Conservation (phyloP, 306 rosid genomes). For the Vachellia collinsii region DNA sequence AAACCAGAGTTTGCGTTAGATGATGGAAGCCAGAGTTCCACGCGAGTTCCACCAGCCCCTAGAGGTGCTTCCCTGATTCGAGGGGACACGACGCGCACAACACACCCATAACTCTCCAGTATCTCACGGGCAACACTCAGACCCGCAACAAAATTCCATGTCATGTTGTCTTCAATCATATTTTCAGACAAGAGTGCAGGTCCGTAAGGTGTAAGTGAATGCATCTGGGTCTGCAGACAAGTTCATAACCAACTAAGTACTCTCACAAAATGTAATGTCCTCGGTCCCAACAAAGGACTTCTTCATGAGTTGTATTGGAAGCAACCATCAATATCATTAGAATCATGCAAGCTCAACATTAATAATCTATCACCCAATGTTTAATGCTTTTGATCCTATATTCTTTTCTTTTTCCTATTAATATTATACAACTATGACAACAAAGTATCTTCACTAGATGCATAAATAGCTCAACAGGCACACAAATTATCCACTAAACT, state of each 20-base stretch:
- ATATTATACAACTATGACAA: background rate
- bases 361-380: background rate
- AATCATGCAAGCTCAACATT: background rate
- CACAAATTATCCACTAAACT: background rate
- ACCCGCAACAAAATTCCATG: conserved; percentile 98
- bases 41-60: conserved; percentile 93
- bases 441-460: background rate
- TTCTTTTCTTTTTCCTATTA: background rate
- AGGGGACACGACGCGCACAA: conserved; percentile 86
- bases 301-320: conserved; percentile 13
- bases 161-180: conserved; percentile 89
- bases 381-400: background rate
- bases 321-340: conserved; percentile 15
- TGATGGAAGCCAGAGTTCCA: conserved; percentile 92
- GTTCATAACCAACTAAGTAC: conserved; percentile 35
- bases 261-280: conserved; percentile 17
- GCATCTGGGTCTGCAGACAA: conserved; percentile 85
- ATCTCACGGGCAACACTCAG: conserved; percentile 91
- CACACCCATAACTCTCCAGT: conserved; percentile 91
- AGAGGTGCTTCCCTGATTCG: conserved; percentile 75
- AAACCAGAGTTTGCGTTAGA: conserved; percentile 48
- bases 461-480: background rate
- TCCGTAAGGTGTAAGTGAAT: conserved; percentile 85
- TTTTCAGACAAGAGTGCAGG: conserved; percentile 66
- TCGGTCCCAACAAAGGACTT: conserved; percentile 21